Conservation (phyloP, 257 asterid genomes). For the Jaltomata sinuosa region DNA sequence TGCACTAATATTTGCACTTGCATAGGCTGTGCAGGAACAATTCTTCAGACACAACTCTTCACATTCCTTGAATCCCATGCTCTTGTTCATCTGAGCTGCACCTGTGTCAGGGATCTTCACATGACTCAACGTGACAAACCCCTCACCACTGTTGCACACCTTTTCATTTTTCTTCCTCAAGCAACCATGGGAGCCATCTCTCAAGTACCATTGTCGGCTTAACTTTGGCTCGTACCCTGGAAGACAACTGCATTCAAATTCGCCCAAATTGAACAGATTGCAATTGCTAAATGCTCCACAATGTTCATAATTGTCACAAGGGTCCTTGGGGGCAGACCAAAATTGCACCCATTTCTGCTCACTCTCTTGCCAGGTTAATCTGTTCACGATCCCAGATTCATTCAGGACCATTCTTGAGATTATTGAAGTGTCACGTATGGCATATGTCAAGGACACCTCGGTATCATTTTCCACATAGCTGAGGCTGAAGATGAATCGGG, state of each 20-base stretch:
- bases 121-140: constrained; percentile 7
- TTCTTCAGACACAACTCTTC: constrained; percentile 15
- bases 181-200: constrained; percentile 25
- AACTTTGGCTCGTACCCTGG: constrained; percentile 25
- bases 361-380: constrained; percentile 19
- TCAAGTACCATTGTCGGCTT: constrained; percentile 21
- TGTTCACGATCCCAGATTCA: constrained; percentile 19
- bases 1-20: constrained; percentile 20
- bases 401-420: constrained; percentile 20
- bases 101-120: constrained; percentile 24
- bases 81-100: background rate
- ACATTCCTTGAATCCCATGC: constrained; percentile 18
- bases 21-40: constrained; percentile 26
- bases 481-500: constrained; percentile 17
- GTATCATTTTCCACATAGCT: constrained; percentile 14
- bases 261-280: constrained; percentile 4
- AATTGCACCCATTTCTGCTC: constrained; percentile 15
- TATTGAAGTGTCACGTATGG: constrained; percentile 10
- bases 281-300: constrained; percentile 18
- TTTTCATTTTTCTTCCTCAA: constrained; percentile 11
- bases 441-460: constrained; percentile 16
- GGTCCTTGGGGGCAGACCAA: constrained; percentile 20
- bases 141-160: constrained; percentile 11
- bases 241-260: constrained; percentile 26
- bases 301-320: constrained; percentile 16